These are phyloP conservation scores for Coniella lustricola DNA, from an alignment of 2,329 filamentous ascomycete species.

Conservation along the genomic window DNA sequence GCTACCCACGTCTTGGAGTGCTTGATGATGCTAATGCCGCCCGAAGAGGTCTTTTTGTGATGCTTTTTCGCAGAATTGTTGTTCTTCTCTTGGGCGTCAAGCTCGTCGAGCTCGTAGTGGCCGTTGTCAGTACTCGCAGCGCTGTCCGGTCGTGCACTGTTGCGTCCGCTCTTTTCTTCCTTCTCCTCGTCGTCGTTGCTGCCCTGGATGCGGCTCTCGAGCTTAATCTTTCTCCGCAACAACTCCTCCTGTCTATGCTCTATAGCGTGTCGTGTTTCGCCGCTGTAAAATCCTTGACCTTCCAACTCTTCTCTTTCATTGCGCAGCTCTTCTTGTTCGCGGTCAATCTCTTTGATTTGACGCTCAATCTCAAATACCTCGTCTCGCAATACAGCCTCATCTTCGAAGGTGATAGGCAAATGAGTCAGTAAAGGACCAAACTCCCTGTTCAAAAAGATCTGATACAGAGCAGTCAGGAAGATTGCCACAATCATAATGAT, in stretches of 20 bases:
- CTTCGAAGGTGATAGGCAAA: constrained; percentile 89
- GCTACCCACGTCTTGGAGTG: constrained; percentile 42
- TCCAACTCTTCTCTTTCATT: constrained; percentile 34
- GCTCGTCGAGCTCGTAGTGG: constrained; percentile 28
- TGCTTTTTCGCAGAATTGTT: constrained; percentile 8
- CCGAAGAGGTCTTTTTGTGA: constrained; percentile 9
- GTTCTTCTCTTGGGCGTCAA: constrained; percentile 12
- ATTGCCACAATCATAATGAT: constrained; percentile 75
- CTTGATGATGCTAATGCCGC: constrained; percentile 11
- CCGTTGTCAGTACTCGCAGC: constrained; percentile 16
- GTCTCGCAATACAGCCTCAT: constrained; percentile 87
- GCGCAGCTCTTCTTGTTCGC: constrained; percentile 22
- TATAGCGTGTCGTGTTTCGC: constrained; percentile 8
- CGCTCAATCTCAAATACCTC: constrained; percentile 80
- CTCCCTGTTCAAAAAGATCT: constrained; percentile 71
- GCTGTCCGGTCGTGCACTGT: constrained; percentile 22
- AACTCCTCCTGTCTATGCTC: background rate
- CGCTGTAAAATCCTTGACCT: constrained; percentile 23
- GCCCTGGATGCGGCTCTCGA: constrained; percentile 19
- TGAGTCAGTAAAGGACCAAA: constrained; percentile 84
- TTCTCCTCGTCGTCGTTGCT: constrained; percentile 29
- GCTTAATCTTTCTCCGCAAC: background rate
- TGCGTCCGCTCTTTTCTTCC: background rate
- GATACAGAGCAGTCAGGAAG: constrained; percentile 67
- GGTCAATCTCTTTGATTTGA: constrained; percentile 28